Evolutionary conservation across 2,329 filamentous ascomycete species (phyloP), one percentile per base, ranked within the genome.

Genomic region (Sclerotinia nivalis): DNA sequence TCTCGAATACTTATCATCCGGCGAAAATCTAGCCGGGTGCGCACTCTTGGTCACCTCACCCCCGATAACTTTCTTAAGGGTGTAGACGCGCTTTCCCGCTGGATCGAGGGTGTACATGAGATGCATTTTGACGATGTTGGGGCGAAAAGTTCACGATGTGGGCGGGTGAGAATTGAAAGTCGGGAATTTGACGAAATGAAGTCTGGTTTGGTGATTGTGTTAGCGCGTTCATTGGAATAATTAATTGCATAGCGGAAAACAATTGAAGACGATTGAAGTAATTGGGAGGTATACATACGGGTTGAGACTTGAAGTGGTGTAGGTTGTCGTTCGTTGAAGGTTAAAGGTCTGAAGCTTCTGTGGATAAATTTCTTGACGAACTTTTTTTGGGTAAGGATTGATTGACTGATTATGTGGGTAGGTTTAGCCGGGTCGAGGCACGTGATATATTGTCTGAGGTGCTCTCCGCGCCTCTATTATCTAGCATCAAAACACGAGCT

Each of bases 1-100:
- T 80, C 93, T 92, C 78, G 93, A 97, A 87, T 96, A 98, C 86
- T 97, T 97, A 86, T 99, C 96, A 83, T 99, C 96, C 73, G 96
- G 96, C 60, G 93, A 97, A 86, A 98, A 99, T 76, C 96, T 88
- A 56, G 96, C 96, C 60, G 96, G 95, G 84, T 98, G 95, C 69
- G 96, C 96, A 68, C 92, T 96, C 86, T 97, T 97, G 81, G 95
- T 97, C 79, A 97, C 93, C 80, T 93, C 88, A 79, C 91, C 91
- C 76, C 89, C 86, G 77, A 87, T 84, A 75, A 96, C 88, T 85
- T 98, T 97, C 84, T 97, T 95, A 75, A 98, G 89, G 61, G 96
- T 98, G 87, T 98, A 99, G 78, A 91, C 84, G 81, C 95, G 93
- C 85, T 93, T 95, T 86, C 95, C 94, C 72, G 87, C 84, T 76